Percentiles rank a stretch among this genome's conserved stretches.
Evolutionary conservation across 805 yeast species (phyloP).

Genomic region (Metschnikowia cubensis): DNA sequence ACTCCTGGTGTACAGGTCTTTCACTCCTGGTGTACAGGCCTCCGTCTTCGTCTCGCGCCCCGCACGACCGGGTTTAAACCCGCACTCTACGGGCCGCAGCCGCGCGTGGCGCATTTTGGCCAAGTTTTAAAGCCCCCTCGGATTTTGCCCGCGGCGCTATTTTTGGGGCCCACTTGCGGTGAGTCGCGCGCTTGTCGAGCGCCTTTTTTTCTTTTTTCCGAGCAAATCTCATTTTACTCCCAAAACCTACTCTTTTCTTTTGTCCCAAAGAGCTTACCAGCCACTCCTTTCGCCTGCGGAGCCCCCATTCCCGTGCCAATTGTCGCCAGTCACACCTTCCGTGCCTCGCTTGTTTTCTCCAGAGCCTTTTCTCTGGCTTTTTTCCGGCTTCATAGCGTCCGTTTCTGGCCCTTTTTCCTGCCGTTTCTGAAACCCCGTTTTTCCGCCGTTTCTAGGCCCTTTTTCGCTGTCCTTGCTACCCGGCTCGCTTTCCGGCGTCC

Average conservation of each 20-base stretch:
- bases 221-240: slow-evolving; percentile 1
- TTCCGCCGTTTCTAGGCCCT: neutral
- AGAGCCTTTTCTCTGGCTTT: neutral
- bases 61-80: neutral
- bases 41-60: neutral
- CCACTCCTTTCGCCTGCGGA: slow-evolving; percentile 4
- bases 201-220: slow-evolving; percentile 3
- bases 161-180: slow-evolving; percentile 1
- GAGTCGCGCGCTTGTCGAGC: slow-evolving; percentile 1
- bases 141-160: neutral
- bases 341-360: neutral
- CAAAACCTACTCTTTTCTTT: slow-evolving; percentile 4
- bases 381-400: neutral
- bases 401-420: neutral
- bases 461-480: neutral
- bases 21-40: neutral
- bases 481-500: neutral
- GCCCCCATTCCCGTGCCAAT: neutral
- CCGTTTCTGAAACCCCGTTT: neutral
- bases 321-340: neutral
- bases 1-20: neutral
- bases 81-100: neutral
- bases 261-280: slow-evolving; percentile 3
- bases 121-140: neutral
- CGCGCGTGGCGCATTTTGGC: neutral